Evolutionary conservation across 768 basidiomycete genomes (phyloP), one percentile per base, ranked within the genome.

Genomic region (Collybia sp.): DNA sequence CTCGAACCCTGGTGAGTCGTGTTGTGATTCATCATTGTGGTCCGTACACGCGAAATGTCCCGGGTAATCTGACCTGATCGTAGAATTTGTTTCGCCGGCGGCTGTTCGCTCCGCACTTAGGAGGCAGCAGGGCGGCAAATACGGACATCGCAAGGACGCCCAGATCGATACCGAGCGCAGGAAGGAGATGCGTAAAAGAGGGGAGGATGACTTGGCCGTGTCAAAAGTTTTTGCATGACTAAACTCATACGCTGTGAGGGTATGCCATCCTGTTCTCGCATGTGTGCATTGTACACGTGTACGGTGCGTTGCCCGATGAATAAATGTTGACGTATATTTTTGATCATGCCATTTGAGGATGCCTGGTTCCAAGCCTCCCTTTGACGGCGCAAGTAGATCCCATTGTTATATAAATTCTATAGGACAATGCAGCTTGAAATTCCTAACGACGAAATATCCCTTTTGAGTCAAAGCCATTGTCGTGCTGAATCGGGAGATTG

Each of bases 41-140:
- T 15, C 32, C 34, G 37, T 51, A 10, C 15, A 37, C 25, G 32
- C 2, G 33, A 16, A 43, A 15, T 18, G 16, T 8, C 25, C 3
- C 25, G 25, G 25, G 25, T 25, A 25, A 25, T 25, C 25, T 25
- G 25, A 25, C 25, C 8, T 25, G 25, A 16, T 20, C 48, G 30
- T 63, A 94, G 96, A 96, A 75, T 99, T 96, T 59, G 72, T 98
- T 39, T 86, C 93, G 1, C 95, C 96, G 5, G 77, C 92, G 10
- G 82, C 85, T 8, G 75, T 88, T 16, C 82, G 93, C 43, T 84
- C 84, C 12, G 71, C 79, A 0, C 59, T 78, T 46, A 83, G 82
- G 61, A 76, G 82, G 53, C 82, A 79, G 54, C 81, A 85, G 62
- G 93, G 93, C 1, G 72, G 76, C 48, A 93, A 82, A 65, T 98